Base-by-base conservation (phyloP, 768 basidiomycete species). In the Collybia nuda region DNA sequence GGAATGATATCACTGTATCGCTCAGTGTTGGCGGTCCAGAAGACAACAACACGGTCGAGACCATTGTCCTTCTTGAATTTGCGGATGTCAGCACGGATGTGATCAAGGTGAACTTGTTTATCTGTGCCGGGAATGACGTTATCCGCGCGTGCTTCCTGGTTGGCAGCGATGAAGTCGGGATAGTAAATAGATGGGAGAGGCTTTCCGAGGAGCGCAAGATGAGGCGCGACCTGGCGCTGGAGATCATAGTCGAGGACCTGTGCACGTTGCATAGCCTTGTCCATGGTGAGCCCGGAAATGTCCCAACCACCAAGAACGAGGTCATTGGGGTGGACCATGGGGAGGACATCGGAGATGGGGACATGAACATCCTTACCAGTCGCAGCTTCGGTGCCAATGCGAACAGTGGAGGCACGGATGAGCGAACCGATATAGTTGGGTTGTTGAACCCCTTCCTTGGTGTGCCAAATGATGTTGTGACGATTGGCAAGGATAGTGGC, bases 1-100 rank as follows among this genome's bases (percentile, higher is more conserved):
- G 89, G 79, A 67, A 98, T 86, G 69, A 99, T 85, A 55, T 93
- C 93, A 59, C 89, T 86, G 82, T 94, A 99, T 51, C 96, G 89
- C 77, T 98, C 97, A 15, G 96, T 99, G 75, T 99, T 98, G 59
- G 92, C 94, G 14, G 96, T 98, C 96, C 96, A 98, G 78, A 98
- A 95, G 55, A 98, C 88, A 61, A 99, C 71, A 54, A 92, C 83
- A 51, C 88, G 88, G 67, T 95, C 95, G 41, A 98, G 84, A 17
- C 71, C 76, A 65, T 98, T 83, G 53, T 84, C 73, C 47, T 73
- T 62, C 77, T 98, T 98, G 82, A 98, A 98, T 48, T 83, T 80
- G 61, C 93, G 90, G 66, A 98, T 98, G 63, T 98, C 93, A n/a
- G 78, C 77, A 48, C 95, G 89, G 62, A 98, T 85, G 52, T 89